phyloP scores from a whole-genome alignment of 495 filamentous ascomycete species.

The Chaetomium tenue region DNA sequence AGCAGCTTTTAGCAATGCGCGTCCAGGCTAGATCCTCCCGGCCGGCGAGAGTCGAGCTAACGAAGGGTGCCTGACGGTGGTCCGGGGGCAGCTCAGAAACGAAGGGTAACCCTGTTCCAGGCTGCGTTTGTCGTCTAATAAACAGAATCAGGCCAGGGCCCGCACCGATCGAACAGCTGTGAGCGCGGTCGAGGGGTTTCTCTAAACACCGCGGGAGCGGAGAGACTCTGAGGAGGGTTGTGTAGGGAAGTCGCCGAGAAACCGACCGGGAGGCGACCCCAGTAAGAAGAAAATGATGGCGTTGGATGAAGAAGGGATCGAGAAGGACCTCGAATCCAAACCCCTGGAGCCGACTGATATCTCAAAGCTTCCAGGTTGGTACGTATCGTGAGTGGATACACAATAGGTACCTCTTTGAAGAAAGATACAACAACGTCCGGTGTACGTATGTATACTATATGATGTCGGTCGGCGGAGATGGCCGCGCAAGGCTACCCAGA shows the following conservation, averaged over 20 bases:
- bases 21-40: constrained; percentile 11
- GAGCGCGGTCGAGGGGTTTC: not conserved
- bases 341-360: constrained; percentile 1
- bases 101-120: constrained; percentile 30
- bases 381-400: not conserved
- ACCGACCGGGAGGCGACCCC: not conserved
- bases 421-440: not conserved
- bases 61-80: constrained; percentile 9
- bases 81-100: constrained; percentile 20
- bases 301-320: not conserved
- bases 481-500: not conserved
- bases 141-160: constrained; percentile 25
- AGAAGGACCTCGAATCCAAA: not conserved
- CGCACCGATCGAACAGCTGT: constrained; percentile 16
- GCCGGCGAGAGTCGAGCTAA: constrained; percentile 23
- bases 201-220: not conserved
- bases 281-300: not conserved
- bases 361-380: constrained; percentile 1
- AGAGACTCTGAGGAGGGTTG: not conserved
- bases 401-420: not conserved
- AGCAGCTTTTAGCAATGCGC: constrained; percentile 32
- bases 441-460: not conserved
- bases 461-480: not conserved
- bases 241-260: not conserved
- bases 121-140: constrained; percentile 19